Evolutionary conservation across 176 grass and related monocot species (phyloP).

Genomic region (Stipa capillata): DNA sequence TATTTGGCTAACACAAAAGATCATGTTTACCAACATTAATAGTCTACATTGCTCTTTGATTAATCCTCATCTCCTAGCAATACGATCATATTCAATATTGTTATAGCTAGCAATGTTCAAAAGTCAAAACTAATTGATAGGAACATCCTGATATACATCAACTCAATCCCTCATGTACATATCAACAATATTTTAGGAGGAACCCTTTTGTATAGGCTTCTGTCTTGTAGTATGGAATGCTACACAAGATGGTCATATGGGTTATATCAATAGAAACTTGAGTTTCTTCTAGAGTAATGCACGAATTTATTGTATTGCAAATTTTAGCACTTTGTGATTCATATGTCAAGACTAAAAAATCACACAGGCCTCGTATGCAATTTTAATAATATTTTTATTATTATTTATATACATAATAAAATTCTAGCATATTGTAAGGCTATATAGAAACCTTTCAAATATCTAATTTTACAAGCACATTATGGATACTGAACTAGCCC

Average conservation of each 20-base stretch:
- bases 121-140: not conserved
- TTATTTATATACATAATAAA: not conserved
- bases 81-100: not conserved
- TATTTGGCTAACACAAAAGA: not conserved
- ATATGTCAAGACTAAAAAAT: not conserved
- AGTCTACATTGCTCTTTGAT: not conserved
- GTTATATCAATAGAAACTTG: not conserved
- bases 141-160: not conserved
- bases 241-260: not conserved
- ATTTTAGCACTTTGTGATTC: not conserved
- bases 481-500: too few species aligned
- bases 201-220: not conserved
- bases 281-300: not conserved
- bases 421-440: not conserved
- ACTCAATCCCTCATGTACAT: not conserved
- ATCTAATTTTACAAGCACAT: too few species aligned
- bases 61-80: not conserved
- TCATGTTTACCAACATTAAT: not conserved
- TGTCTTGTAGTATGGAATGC: not conserved
- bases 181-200: not conserved
- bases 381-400: not conserved
- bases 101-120: not conserved
- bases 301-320: not conserved
- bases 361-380: not conserved
- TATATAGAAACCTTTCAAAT: not conserved